A percentile compares a stretch with the other conserved stretches of the same genome.
phyloP scores from a whole-genome alignment of 139 green algal species.

The Penium margaritaceum region DNA sequence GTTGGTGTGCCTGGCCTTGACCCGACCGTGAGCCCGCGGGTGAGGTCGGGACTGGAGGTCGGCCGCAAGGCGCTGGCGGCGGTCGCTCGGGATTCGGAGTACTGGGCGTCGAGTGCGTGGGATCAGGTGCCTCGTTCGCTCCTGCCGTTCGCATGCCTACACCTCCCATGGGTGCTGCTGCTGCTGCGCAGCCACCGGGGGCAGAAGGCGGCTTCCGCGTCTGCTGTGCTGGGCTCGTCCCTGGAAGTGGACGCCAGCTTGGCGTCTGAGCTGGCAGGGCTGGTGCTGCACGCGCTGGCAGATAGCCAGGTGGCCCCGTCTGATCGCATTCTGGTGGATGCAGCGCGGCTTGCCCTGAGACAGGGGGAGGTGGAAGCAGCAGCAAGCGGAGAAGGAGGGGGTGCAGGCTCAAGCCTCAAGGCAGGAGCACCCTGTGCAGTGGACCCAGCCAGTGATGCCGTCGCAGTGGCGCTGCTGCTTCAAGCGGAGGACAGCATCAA shows the following conservation, averaged over 20 bases:
- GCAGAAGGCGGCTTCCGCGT: not conserved
- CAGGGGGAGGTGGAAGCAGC: not conserved
- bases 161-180: slow-evolving; percentile 22
- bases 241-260: not conserved
- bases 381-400: not conserved
- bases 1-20: too few species aligned
- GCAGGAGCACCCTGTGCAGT: not conserved
- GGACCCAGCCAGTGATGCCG: not conserved
- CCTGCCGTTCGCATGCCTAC: slow-evolving; percentile 27
- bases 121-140: slow-evolving; percentile 6
- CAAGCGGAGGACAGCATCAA: not conserved
- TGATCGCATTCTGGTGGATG: slow-evolving; percentile 12
- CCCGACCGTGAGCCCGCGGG: too few species aligned
- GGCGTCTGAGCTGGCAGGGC: too few species aligned
- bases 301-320: slow-evolving; percentile 16
- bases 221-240: not conserved
- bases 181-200: too few species aligned
- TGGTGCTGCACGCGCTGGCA: slow-evolving; percentile 24
- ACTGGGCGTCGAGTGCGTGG: not conserved
- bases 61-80: slow-evolving; percentile 6
- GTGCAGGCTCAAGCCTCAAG: not conserved
- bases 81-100: slow-evolving; percentile 1
- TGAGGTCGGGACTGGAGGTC: not conserved
- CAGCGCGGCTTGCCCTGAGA: slow-evolving; percentile 5
- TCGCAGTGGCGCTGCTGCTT: not conserved